phyloP scores from a whole-genome alignment of 257 asterid species.

The Lycium barbarum region DNA sequence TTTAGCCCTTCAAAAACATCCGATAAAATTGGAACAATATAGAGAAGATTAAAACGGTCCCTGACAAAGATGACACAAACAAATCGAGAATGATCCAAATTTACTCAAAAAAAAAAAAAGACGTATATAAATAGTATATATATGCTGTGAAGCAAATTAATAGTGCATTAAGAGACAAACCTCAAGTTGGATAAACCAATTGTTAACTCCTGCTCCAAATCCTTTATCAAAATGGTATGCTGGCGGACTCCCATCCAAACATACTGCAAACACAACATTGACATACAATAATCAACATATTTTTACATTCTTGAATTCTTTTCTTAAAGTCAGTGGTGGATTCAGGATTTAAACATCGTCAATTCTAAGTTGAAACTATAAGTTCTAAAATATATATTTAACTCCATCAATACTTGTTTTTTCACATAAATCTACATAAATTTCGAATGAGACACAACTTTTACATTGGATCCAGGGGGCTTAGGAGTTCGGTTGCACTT shows the following conservation, averaged over 20 bases:
- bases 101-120: not conserved
- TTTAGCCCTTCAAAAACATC: not conserved
- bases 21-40: not conserved
- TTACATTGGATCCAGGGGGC: not conserved
- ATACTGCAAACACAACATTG: too few relatives aligned
- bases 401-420: not conserved
- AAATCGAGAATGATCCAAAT: not conserved
- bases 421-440: not conserved
- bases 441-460: not conserved
- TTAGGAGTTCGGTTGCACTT: not conserved
- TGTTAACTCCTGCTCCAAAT: too few relatives aligned
- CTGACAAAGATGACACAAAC: not conserved
- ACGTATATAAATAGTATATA: too few relatives aligned
- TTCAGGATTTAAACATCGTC: too few relatives aligned
- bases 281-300: too few relatives aligned
- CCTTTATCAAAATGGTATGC: too few relatives aligned
- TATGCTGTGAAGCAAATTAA: not conserved
- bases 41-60: not conserved
- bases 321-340: too few relatives aligned
- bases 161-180: not conserved
- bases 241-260: too few relatives aligned
- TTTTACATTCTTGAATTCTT: too few relatives aligned
- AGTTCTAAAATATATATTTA: not conserved
- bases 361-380: not conserved
- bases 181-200: slow-evolving; percentile 36